Conservation (phyloP, 139 green algal species). For the Limnomonas spitsbergensis region DNA sequence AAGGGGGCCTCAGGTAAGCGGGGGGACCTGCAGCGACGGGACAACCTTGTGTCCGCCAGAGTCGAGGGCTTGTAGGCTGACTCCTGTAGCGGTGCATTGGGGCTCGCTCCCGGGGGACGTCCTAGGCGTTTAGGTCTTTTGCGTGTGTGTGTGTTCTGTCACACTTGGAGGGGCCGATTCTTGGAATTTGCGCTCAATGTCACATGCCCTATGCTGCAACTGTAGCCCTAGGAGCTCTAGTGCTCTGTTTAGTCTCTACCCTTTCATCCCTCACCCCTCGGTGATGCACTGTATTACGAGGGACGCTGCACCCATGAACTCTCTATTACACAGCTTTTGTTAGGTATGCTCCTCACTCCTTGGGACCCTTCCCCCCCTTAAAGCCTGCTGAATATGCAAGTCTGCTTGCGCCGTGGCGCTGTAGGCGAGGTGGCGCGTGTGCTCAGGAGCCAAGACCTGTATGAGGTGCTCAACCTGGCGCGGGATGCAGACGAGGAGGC, state of each 20-base stretch:
- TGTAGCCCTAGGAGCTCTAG: no score
- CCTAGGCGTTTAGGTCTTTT: no score
- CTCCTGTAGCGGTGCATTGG: neutral
- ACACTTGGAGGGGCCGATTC: no score
- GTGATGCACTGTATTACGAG: no score
- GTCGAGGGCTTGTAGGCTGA: neutral
- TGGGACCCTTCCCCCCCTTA: neutral
- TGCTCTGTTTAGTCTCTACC: neutral
- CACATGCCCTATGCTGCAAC: no score
- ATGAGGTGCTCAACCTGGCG: constrained; percentile 10
- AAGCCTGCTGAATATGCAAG: neutral
- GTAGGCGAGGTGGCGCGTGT: constrained; percentile 18
- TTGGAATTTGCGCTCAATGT: no score
- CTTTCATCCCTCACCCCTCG: neutral
- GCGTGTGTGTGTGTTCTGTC: no score
- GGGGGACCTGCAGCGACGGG: neutral
- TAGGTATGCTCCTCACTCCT: neutral
- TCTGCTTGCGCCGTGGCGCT: no score
- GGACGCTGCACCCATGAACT: no score
- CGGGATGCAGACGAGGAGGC: neutral
- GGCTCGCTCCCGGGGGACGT: neutral
- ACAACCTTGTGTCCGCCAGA: neutral
- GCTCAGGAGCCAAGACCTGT: neutral
- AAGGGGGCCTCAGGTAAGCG: constrained; percentile 1
- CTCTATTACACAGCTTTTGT: neutral